These are phyloP conservation scores for Amphirosellinia nigrospora DNA, from an alignment of 495 filamentous ascomycete genomes.

Conservation along the genomic window DNA sequence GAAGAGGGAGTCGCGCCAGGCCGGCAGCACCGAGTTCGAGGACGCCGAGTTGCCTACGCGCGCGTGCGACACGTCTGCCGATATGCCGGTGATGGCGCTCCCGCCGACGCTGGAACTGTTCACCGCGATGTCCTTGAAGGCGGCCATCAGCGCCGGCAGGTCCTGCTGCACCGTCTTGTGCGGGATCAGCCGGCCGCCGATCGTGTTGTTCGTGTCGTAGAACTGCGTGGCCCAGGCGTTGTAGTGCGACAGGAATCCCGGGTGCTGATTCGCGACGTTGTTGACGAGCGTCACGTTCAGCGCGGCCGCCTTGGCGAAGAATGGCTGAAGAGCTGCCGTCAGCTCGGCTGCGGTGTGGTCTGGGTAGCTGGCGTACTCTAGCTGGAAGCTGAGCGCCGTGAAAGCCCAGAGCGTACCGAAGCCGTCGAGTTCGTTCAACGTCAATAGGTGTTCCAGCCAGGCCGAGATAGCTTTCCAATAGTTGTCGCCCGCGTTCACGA, in stretches of 20 bases:
- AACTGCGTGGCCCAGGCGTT: neutral
- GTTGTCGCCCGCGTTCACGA: neutral
- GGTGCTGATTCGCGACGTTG: neutral
- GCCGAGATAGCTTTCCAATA: neutral
- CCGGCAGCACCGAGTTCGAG: conserved; percentile 51
- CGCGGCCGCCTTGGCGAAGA: neutral
- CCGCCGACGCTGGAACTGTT: neutral
- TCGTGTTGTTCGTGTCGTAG: conserved; percentile 1
- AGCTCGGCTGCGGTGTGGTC: neutral
- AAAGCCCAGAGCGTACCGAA: conserved; percentile 44
- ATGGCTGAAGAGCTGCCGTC: neutral
- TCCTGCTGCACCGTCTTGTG: conserved; percentile 44
- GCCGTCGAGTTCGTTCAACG: conserved; percentile 42
- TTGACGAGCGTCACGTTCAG: neutral
- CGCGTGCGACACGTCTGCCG: conserved; percentile 37
- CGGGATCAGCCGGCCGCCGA: conserved; percentile 60
- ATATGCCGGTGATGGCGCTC: conserved; percentile 29
- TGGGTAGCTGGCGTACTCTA: neutral
- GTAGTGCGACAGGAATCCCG: neutral
- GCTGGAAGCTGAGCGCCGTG: neutral
- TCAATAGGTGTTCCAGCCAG: neutral
- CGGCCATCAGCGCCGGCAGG: conserved; percentile 36
- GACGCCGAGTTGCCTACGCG: neutral
- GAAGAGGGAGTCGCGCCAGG: conserved; percentile 58
- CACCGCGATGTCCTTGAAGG: conserved; percentile 46